Percentiles rank a stretch among this genome's conserved stretches.
Evolutionary conservation across 2,329 filamentous ascomycete genomes (phyloP).

Genomic region (Sporothrix variecibatus): DNA sequence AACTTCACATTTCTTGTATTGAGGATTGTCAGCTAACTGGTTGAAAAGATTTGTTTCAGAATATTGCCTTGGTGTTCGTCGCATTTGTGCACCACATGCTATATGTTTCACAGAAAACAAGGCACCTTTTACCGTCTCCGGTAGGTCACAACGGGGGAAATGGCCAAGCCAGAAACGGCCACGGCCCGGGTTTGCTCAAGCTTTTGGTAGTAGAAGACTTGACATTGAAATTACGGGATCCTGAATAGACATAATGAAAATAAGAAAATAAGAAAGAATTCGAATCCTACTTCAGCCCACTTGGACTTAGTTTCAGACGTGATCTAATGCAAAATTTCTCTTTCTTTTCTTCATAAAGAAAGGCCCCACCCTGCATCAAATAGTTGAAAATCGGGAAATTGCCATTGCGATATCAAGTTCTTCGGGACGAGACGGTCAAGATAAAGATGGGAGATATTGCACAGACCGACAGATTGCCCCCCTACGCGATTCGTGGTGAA

Average conservation of each 20-base stretch:
- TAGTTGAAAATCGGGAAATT: constrained; percentile 14
- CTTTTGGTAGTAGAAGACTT: background rate
- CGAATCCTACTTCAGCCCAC: background rate
- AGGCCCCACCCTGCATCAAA: constrained; percentile 2
- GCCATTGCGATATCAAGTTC: background rate
- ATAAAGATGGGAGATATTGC: background rate
- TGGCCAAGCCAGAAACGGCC: background rate
- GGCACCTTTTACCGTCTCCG: background rate
- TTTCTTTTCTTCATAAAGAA: background rate
- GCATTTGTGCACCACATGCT: background rate
- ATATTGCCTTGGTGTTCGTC: background rate
- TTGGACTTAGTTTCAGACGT: background rate
- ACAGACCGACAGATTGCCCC: background rate
- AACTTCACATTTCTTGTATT: background rate
- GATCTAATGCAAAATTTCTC: background rate
- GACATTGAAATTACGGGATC: background rate
- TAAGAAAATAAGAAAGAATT: background rate
- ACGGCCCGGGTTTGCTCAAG: background rate
- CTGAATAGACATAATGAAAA: background rate
- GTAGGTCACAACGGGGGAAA: background rate
- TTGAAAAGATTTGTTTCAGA: background rate
- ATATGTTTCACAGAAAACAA: background rate
- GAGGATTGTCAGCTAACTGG: constrained; percentile 1
- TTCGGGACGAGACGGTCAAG: background rate
- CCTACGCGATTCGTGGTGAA: background rate